Evolutionary conservation across 805 yeast genomes (phyloP).

Genomic region (Pichia kluyveri): DNA sequence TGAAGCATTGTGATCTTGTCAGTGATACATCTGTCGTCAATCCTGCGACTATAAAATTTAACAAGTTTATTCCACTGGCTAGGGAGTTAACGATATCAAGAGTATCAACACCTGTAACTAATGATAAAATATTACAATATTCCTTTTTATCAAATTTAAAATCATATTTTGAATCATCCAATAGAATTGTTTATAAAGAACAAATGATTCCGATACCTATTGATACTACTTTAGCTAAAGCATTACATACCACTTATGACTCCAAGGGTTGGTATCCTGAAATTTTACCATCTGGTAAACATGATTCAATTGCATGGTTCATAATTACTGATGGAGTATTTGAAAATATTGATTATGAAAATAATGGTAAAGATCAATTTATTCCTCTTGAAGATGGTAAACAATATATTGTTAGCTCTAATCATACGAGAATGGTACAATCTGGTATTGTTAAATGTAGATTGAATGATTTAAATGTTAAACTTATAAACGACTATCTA

Average conservation of each 20-base stretch:
- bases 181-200: conserved; percentile 51
- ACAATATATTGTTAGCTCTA: conserved; percentile 58
- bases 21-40: background rate
- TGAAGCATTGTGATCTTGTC: background rate
- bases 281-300: conserved; percentile 48
- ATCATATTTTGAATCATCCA: conserved; percentile 45
- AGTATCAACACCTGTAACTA: conserved; percentile 58
- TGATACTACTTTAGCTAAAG: conserved; percentile 56
- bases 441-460: conserved; percentile 44
- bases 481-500: conserved; percentile 6
- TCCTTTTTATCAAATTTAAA: conserved; percentile 54
- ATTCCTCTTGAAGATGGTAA: conserved; percentile 11
- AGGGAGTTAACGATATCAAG: conserved; percentile 57
- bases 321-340: conserved; percentile 47
- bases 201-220: conserved; percentile 73
- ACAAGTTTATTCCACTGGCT: conserved; percentile 37
- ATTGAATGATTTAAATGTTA: conserved; percentile 16
- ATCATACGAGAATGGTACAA: conserved; percentile 59
- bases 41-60: conserved; percentile 8
- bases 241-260: conserved; percentile 36
- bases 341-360: conserved; percentile 10
- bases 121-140: conserved; percentile 54
- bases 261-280: conserved; percentile 19
- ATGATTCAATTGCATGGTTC: conserved; percentile 83
- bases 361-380: conserved; percentile 12